Percentiles rank a stretch among this genome's conserved stretches.
Evolutionary conservation across 768 basidiomycete genomes (phyloP).

Genomic region (Pluteus cervinus): DNA sequence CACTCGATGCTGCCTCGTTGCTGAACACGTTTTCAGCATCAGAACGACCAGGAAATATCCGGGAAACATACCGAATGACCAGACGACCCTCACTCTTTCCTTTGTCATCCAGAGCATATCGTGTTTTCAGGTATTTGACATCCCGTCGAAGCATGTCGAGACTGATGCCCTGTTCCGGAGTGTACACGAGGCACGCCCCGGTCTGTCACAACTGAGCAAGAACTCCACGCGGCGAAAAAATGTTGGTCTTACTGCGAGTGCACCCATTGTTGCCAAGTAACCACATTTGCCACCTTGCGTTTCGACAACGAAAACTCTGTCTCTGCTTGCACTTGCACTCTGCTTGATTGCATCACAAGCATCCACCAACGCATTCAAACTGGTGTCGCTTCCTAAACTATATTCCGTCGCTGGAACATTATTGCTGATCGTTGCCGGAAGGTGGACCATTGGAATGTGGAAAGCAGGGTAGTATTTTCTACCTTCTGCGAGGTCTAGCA

Average conservation of each 20-base stretch:
- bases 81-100: conserved; percentile 92
- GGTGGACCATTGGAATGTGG: conserved; percentile 92
- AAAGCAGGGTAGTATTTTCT: conserved; percentile 83
- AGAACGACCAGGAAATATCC: background rate
- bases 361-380: conserved; percentile 92
- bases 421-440: conserved; percentile 96
- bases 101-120: conserved; percentile 80
- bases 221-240: conserved; percentile 1
- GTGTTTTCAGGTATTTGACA: conserved; percentile 80
- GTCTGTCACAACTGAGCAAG: conserved; percentile 41
- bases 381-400: conserved; percentile 95
- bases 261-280: conserved; percentile 93
- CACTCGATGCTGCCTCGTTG: conserved; percentile 78
- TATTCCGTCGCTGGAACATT: conserved; percentile 98
- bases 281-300: conserved; percentile 97
- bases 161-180: conserved; percentile 85
- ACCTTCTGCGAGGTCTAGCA: conserved; percentile 74
- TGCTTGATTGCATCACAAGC: conserved; percentile 99
- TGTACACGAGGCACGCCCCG: conserved; percentile 91
- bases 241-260: conserved; percentile 70
- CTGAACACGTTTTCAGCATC: conserved; percentile 30
- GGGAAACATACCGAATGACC: conserved; percentile 68
- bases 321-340: conserved; percentile 92
- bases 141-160: conserved; percentile 79
- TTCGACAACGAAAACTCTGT: conserved; percentile 96